Evolutionary conservation across 2,329 filamentous ascomycete species (phyloP), one percentile per base, ranked within the genome.

Genomic region (Gnomoniopsis sp.): DNA sequence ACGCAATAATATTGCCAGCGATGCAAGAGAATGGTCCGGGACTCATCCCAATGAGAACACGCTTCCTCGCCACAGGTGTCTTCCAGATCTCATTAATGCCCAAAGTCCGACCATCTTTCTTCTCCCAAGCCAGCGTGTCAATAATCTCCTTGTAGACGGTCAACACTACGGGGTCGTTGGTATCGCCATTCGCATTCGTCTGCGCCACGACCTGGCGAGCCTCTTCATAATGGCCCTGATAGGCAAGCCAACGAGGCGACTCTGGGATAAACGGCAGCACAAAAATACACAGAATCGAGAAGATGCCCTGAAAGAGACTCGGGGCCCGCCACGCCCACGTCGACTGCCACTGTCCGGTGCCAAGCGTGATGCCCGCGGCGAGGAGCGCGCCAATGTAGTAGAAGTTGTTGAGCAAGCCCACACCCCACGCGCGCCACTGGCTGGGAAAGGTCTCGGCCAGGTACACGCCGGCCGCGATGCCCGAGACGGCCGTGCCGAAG

Each of bases 391-490:
- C 75, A 26, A 71, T 68, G 52, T 71, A 71, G 60, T 69, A 70
- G 49, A 68, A 70, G 58, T 70, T 68, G 55, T 70, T 70, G 2
- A 68, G 44, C 17, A 77, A 38, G 0, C 75, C 76, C 1, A 75
- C 69, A 3, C 74, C 75, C 74, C 75, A 77, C 10, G 72, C 75
- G n/a, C 78, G 71, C 70, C 74, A 79, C 11, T 70, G 65, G 60
- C 67, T 74, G 0, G 79, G 72, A 54, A 79, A 78, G 0, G 76
- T 77, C 67, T 84, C 82, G 2, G 75, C 74, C 3, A 84, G 70
- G 53, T 79, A 80, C 0, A 80, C 76, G 0, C 73, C 72, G 1
- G 73, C 78, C 1, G 77, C 75, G 19, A 79, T 72, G 14, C 72
- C 73, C 1, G 76, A 74, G 10, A 78, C 65, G 2, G 71, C 73